A percentile compares a stretch with the other conserved stretches of the same genome.
Evolutionary conservation across 495 filamentous ascomycete species (phyloP).

Genomic region (Penicillium arizonense): DNA sequence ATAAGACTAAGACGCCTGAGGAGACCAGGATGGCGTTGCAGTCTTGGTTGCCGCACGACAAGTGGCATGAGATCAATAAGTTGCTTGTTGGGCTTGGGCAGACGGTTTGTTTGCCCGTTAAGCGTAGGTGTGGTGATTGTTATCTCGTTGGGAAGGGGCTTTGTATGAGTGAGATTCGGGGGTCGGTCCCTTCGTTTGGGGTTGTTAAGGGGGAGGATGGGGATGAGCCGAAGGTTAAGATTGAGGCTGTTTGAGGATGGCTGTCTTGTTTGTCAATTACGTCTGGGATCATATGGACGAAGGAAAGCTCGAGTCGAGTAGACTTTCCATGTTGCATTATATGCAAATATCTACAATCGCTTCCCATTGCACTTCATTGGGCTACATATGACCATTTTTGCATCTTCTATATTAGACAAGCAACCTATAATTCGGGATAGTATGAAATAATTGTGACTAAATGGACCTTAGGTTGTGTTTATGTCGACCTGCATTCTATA

Average conservation of each 20-base stretch:
- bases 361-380: too few species aligned
- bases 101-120: conserved; percentile 80
- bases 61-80: conserved; percentile 94
- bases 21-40: conserved; percentile 77
- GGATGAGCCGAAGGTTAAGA: conserved; percentile 34
- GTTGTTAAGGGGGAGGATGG: conserved; percentile 44
- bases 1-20: conserved; percentile 80
- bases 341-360: too few species aligned
- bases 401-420: too few species aligned
- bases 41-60: conserved; percentile 80
- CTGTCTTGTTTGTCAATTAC: too few species aligned
- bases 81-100: conserved; percentile 90
- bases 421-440: too few species aligned
- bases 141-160: conserved; percentile 68
- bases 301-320: too few species aligned
- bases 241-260: conserved; percentile 19
- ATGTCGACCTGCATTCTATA: too few species aligned
- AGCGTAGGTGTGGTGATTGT: conserved; percentile 79
- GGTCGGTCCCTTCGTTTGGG: conserved; percentile 43
- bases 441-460: too few species aligned
- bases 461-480: too few species aligned
- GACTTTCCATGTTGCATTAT: too few species aligned
- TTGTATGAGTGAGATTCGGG: conserved; percentile 66
- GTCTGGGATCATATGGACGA: too few species aligned
- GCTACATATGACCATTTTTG: too few species aligned